These are phyloP conservation scores for Lachnellula cervina DNA, from an alignment of 2,329 filamentous ascomycete genomes.

Conservation along the genomic window DNA sequence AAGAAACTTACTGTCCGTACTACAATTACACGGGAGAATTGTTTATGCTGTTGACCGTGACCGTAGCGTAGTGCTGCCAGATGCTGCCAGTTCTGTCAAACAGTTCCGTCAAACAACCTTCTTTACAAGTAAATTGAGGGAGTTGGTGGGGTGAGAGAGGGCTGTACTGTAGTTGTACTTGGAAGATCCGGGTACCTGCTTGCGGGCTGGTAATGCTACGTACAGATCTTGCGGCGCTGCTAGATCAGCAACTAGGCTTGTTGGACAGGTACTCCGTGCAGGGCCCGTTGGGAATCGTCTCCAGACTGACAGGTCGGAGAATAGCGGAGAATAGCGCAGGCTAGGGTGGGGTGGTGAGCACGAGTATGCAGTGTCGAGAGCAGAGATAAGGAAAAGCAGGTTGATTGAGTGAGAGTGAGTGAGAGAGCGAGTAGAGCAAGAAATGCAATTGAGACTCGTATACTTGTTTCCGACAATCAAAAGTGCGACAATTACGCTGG, in stretches of 20 bases:
- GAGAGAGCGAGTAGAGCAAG: no score
- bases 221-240: background rate
- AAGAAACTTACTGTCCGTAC: background rate
- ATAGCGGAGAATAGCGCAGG: no score
- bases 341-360: background rate
- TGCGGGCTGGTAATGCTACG: background rate
- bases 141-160: background rate
- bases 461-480: background rate
- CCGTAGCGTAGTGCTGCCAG: background rate
- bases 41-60: background rate
- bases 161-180: background rate
- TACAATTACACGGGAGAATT: background rate
- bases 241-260: constrained; percentile 1
- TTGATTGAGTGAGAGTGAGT: background rate
- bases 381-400: constrained; percentile 3
- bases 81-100: background rate
- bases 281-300: background rate
- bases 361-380: background rate
- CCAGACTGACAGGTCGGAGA: background rate
- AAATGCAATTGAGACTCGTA: background rate
- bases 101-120: no score
- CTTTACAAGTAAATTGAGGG: no score
- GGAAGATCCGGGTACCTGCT: constrained; percentile 11
- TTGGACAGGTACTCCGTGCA: no score
- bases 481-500: background rate